Evolutionary conservation across 2,329 filamentous ascomycete species (phyloP).

Genomic region (Thelonectria olida): DNA sequence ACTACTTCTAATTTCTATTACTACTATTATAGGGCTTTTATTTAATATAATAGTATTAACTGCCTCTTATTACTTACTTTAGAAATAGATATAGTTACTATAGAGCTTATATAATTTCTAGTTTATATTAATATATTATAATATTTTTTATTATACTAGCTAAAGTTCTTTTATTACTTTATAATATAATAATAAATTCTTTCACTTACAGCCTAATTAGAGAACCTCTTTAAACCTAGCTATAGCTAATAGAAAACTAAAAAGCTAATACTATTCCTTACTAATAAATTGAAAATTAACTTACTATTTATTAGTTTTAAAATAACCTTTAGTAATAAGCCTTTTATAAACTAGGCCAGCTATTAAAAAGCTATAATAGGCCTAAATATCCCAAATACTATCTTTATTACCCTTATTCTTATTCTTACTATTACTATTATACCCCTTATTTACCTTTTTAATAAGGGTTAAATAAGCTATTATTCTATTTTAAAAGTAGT

Average conservation of each 20-base stretch:
- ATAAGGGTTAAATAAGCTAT: not conserved
- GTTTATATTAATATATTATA: not conserved
- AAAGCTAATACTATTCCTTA: not conserved
- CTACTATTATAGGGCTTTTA: too few species aligned
- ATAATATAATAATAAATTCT: slow-evolving; percentile 4
- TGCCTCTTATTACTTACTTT: too few species aligned
- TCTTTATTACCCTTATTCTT: too few species aligned
- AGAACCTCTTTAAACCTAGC: not conserved
- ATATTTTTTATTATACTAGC: not conserved
- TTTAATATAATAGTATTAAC: too few species aligned
- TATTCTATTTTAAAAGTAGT: too few species aligned
- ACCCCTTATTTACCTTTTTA: slow-evolving; percentile 1
- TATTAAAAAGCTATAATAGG: not conserved
- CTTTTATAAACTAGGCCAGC: too few species aligned
- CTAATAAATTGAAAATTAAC: too few species aligned
- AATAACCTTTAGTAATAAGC: too few species aligned
- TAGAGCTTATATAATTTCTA: not conserved
- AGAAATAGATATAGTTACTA: not conserved
- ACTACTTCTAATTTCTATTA: too few species aligned
- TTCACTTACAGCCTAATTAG: not conserved
- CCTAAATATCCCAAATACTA: not conserved
- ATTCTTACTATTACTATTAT: not conserved
- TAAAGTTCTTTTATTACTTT: not conserved
- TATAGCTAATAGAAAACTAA: not conserved
- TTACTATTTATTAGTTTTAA: too few species aligned